Evolutionary conservation across 1,284 basidiomycete genomes (phyloP), one percentile per base, ranked within the genome.

Genomic region (Ceratobasidium sp.): DNA sequence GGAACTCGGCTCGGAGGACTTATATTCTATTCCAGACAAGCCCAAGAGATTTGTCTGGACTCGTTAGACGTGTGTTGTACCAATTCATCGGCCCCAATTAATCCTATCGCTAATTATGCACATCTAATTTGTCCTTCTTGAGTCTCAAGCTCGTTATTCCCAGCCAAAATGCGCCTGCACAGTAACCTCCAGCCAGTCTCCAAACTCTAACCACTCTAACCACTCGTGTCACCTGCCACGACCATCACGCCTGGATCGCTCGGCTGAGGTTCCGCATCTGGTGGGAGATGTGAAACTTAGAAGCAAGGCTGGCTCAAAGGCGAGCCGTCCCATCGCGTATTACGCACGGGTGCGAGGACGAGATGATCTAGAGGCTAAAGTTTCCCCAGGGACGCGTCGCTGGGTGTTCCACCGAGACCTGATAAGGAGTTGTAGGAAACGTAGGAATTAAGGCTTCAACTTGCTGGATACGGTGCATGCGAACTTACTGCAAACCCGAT

Each of bases 71-170:
- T 64, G 88, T 98, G 76, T 78, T 98, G 76, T 98, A 96, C 81
- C 96, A 98, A 79, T 92, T 96, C 74, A 88, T 96, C 76, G 95
- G 94, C 3, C 92, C 94, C 0, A 94, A 93, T 78, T 93, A 76
- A 69, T 63, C 14, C 28, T 38, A 25, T 54, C 49, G 14, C 18
- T 36, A 40, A 56, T 49, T 44, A 66, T 66, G 21, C 48, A 42
- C 28, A 46, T 69, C 40, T 33, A 58, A 23, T 18, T 3, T 28
- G 6, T 42, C 38, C 63, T 36, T 28, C 23, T 69, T 53, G 9
- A 69, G 51, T n/a, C 28, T 56, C 14, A 69, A 69, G 18, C 53
- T 69, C 11, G 64, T 53, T 23, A 42, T 33, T 69, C 64, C 64
- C 64, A 69, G 18, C 49, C 42, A 40, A 23, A 69, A 51, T 58